A percentile compares a stretch with the other conserved stretches of the same genome.
These are phyloP conservation scores for Stephanocyclus meneghinianus DNA, from an alignment of 352 stramenopile species.

Conservation along the genomic window DNA sequence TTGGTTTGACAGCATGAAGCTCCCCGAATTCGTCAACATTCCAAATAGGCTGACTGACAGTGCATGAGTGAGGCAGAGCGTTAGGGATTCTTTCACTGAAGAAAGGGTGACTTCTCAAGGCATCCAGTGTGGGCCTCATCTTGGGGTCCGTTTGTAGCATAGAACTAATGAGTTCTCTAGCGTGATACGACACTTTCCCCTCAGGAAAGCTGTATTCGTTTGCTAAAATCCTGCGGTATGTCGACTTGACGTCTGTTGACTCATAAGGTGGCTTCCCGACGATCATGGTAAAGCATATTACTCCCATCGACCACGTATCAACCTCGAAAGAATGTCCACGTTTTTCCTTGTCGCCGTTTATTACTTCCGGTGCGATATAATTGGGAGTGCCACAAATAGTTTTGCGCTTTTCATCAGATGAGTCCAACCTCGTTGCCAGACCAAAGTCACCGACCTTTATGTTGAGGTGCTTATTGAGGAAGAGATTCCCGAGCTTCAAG, in stretches of 20 bases:
- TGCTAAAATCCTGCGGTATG: conserved; percentile 95
- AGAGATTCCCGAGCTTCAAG: conserved; percentile 97
- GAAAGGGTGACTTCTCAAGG: conserved; percentile 66
- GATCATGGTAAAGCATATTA: conserved; percentile 97
- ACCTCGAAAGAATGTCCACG: conserved; percentile 96
- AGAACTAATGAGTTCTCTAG: conserved; percentile 80
- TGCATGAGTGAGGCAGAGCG: conserved; percentile 67
- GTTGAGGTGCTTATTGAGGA: conserved; percentile 91
- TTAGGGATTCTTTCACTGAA: conserved; percentile 66
- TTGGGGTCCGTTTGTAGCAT: conserved; percentile 84
- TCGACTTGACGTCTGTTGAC: conserved; percentile 96
- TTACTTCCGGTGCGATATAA: conserved; percentile 86
- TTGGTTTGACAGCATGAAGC: conserved; percentile 49
- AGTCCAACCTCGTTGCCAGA: conserved; percentile 88
- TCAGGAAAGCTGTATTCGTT: conserved; percentile 95
- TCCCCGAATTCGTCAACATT: conserved; percentile 56
- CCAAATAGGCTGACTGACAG: conserved; percentile 70
- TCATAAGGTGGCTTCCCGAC: conserved; percentile 97
- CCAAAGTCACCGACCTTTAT: conserved; percentile 97
- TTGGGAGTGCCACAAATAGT: conserved; percentile 91
- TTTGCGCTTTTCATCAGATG: conserved; percentile 89
- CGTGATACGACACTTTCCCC: conserved; percentile 85
- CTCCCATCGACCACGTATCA: conserved; percentile 96
- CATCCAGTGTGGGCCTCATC: conserved; percentile 66
- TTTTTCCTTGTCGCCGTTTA: conserved; percentile 88